Conservation (phyloP, 176 grass and related monocot species). For the Panicum miliaceum region DNA sequence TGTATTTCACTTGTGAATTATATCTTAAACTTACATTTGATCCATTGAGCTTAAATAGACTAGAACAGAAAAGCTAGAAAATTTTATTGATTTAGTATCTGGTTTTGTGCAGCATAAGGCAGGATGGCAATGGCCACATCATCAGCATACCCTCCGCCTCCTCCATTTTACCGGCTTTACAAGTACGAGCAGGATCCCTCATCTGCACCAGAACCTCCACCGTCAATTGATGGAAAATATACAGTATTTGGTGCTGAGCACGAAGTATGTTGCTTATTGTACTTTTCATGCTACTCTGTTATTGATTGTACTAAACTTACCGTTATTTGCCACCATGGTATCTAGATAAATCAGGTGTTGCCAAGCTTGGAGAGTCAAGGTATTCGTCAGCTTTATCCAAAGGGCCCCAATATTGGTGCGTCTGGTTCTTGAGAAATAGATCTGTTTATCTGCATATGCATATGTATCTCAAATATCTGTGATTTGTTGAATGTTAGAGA, state of each 20-base stretch:
- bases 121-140: constrained; percentile 54
- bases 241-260: constrained; percentile 65
- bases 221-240: constrained; percentile 56
- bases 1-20: neutral
- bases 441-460: neutral
- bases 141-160: constrained; percentile 76
- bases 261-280: constrained; percentile 55
- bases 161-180: constrained; percentile 84
- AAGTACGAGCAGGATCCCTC: constrained; percentile 68
- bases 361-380: constrained; percentile 87
- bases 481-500: constrained; percentile 8
- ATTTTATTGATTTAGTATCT: neutral
- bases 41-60: neutral
- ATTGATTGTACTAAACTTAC: constrained; percentile 12
- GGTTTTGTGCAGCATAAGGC: neutral
- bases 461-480: constrained; percentile 12
- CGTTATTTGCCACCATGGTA: neutral
- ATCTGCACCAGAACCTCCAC: constrained; percentile 67
- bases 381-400: constrained; percentile 80
- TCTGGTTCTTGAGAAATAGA: neutral
- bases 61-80: neutral
- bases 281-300: neutral
- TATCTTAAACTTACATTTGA: neutral
- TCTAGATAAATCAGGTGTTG: constrained; percentile 74
- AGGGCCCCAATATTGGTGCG: constrained; percentile 67